Conservation (phyloP, 129 eudicot genomes). For the Smallanthus sonchifolius region DNA sequence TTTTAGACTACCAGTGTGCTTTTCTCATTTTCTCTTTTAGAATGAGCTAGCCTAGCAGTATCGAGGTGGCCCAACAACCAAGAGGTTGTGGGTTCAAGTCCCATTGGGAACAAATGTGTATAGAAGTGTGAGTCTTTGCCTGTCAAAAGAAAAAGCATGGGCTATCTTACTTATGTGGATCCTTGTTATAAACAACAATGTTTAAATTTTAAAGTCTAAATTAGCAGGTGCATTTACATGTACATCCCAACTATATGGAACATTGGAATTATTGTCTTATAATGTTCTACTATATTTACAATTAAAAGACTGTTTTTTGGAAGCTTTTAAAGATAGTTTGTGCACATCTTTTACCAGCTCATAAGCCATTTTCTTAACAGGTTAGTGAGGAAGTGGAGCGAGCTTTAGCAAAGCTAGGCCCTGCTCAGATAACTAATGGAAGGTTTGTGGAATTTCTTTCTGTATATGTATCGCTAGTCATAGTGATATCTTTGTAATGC, state of each 20-base stretch:
- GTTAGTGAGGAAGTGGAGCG: conserved; percentile 96
- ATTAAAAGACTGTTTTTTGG: neutral
- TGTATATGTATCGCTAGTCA: neutral
- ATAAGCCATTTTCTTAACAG: conserved; percentile 37
- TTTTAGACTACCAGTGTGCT: neutral
- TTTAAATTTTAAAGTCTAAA: neutral
- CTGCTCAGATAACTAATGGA: conserved; percentile 59
- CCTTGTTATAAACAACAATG: neutral
- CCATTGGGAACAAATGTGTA: neutral
- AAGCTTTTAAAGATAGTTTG: conserved; percentile 5
- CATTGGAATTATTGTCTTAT: neutral
- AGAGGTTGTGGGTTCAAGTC: neutral
- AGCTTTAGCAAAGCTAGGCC: conserved; percentile 88
- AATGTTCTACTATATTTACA: neutral
- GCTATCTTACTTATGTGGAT: neutral
- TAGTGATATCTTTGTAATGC: neutral
- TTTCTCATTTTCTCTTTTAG: neutral
- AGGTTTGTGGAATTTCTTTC: conserved; percentile 44
- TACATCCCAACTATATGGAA: conserved; percentile 1
- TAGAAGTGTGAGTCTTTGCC: neutral
- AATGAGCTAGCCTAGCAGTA: neutral
- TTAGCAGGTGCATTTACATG: neutral
- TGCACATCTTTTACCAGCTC: neutral
- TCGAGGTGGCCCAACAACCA: neutral
- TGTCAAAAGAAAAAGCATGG: neutral